Evolutionary conservation across 495 filamentous ascomycete genomes (phyloP).

Genomic region (Saxophila tyrrhenica): DNA sequence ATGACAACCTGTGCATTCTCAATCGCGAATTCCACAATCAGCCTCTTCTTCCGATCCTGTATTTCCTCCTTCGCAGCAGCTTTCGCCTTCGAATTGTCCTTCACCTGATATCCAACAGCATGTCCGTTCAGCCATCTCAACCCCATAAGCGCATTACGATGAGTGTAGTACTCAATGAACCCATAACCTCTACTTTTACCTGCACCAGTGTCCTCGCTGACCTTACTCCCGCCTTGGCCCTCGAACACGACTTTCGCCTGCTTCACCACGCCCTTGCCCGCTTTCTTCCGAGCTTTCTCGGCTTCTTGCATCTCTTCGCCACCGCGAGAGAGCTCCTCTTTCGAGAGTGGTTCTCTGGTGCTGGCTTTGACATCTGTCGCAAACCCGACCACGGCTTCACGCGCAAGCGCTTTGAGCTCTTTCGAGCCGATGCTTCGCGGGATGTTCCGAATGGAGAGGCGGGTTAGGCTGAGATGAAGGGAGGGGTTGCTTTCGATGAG

Average conservation of each 20-base stretch:
- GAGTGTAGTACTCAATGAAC: conserved; percentile 92
- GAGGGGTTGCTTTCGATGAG: conserved; percentile 83
- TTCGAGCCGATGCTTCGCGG: conserved; percentile 76
- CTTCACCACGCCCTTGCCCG: conserved; percentile 84
- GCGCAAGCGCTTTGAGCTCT: conserved; percentile 79
- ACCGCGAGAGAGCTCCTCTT: conserved; percentile 71
- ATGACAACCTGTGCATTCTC: conserved; percentile 92
- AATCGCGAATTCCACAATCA: conserved; percentile 96
- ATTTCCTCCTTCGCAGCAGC: conserved; percentile 31
- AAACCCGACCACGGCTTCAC: conserved; percentile 84
- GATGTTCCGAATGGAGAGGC: conserved; percentile 88
- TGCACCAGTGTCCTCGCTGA: conserved; percentile 57
- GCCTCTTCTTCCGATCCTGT: conserved; percentile 55
- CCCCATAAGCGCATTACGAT: conserved; percentile 91
- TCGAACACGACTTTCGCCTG: conserved; percentile 95
- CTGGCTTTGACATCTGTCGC: conserved; percentile 76
- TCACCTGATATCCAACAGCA: conserved; percentile 38
- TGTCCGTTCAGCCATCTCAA: conserved; percentile 87
- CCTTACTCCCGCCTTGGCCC: conserved; percentile 66
- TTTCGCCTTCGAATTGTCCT: conserved; percentile 23
- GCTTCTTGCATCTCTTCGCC: conserved; percentile 68
- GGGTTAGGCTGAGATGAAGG: conserved; percentile 80
- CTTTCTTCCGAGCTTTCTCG: conserved; percentile 62
- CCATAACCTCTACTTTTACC: conserved; percentile 87
- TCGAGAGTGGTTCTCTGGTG: conserved; percentile 61